Conservation (phyloP, 1,284 basidiomycete genomes). For the Tilletia walkeri region DNA sequence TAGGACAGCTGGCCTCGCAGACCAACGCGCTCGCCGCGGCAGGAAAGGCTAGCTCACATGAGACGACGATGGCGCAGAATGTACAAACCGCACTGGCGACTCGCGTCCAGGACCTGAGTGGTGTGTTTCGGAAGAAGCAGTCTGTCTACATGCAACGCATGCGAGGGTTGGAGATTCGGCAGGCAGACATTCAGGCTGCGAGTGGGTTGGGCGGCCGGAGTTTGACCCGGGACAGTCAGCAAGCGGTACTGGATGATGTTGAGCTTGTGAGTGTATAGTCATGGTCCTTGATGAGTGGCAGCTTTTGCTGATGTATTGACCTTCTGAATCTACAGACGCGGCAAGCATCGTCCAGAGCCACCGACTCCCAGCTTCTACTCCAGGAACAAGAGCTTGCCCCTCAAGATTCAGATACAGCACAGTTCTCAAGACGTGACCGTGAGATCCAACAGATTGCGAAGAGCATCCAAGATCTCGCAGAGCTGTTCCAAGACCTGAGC, state of each 20-base stretch:
- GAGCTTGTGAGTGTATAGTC: slow-evolving; percentile 36
- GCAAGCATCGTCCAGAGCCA: slow-evolving; percentile 16
- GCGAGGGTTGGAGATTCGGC: slow-evolving; percentile 62
- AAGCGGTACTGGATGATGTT: slow-evolving; percentile 47
- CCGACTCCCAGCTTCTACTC: slow-evolving; percentile 28
- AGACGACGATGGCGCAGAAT: slow-evolving; percentile 70
- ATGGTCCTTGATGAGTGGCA: slow-evolving; percentile 58
- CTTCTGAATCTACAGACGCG: slow-evolving; percentile 6
- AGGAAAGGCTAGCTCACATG: slow-evolving; percentile 52
- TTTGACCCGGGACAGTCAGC: slow-evolving; percentile 34
- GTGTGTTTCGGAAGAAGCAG: slow-evolving; percentile 94
- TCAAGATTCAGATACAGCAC: slow-evolving; percentile 21
- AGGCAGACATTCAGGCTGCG: slow-evolving; percentile 32
- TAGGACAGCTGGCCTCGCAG: slow-evolving; percentile 50
- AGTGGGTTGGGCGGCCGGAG: slow-evolving; percentile 19
- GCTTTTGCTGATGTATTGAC: not conserved
- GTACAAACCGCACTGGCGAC: slow-evolving; percentile 94
- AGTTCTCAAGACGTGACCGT: slow-evolving; percentile 58
- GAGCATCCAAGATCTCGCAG: slow-evolving; percentile 84
- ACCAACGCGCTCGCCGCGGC: slow-evolving; percentile 15
- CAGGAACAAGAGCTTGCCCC: slow-evolving; percentile 23
- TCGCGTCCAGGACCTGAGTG: slow-evolving; percentile 87
- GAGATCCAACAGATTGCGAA: slow-evolving; percentile 89
- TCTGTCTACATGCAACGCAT: slow-evolving; percentile 88
- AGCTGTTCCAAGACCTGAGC: slow-evolving; percentile 92